Evolutionary conservation across 2,329 filamentous ascomycete genomes (phyloP).

Genomic region (Malbranchea cinnamomea): DNA sequence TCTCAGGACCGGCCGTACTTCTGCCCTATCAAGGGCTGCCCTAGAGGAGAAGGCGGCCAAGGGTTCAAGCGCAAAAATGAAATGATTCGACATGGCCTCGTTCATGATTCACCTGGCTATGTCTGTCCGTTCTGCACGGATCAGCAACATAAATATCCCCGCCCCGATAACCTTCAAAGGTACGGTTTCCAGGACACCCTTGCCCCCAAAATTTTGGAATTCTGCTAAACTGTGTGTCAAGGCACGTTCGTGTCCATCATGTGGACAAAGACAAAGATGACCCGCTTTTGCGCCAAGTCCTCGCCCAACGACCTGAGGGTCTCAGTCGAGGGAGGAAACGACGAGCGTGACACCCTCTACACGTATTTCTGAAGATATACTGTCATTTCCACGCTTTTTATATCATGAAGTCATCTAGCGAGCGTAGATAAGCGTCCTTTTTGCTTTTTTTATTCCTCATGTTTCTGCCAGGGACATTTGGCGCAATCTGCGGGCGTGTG

Average conservation of each 20-base stretch:
- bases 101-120: slow-evolving; percentile 88
- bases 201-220: slow-evolving; percentile 4
- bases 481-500: background rate
- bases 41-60: slow-evolving; percentile 45
- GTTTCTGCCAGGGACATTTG: slow-evolving; percentile 1
- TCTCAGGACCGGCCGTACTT: slow-evolving; percentile 49
- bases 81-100: slow-evolving; percentile 65
- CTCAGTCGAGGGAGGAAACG: slow-evolving; percentile 66
- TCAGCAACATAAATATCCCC: slow-evolving; percentile 82
- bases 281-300: slow-evolving; percentile 61
- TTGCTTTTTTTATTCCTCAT: slow-evolving; percentile 2
- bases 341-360: slow-evolving; percentile 28
- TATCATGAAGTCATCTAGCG: slow-evolving; percentile 1
- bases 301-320: slow-evolving; percentile 73
- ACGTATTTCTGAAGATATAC: too few species aligned
- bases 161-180: slow-evolving; percentile 92
- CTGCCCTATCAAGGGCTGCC: slow-evolving; percentile 43
- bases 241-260: slow-evolving; percentile 88
- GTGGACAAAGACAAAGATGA: slow-evolving; percentile 83
- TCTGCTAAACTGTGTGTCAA: slow-evolving; percentile 22
- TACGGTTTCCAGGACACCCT: slow-evolving; percentile 31
- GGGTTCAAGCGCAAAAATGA: slow-evolving; percentile 57
- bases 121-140: slow-evolving; percentile 93
- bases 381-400: slow-evolving; percentile 1
- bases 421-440: background rate